Evolutionary conservation across 129 eudicot genomes (phyloP).

Genomic region (Flaveria linearis): DNA sequence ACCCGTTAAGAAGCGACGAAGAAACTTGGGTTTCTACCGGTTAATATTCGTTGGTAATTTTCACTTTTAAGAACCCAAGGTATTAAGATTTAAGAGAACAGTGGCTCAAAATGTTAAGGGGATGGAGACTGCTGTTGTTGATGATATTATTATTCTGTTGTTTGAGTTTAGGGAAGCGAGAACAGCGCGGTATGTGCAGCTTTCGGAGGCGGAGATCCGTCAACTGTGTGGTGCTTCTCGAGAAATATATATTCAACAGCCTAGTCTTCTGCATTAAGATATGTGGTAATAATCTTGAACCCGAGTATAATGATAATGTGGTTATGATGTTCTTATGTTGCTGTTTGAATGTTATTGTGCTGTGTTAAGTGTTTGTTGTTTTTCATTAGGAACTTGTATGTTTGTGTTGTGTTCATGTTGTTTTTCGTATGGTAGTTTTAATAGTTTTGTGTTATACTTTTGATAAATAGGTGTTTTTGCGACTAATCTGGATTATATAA

Average conservation of each 20-base stretch:
- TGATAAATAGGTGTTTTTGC: background rate
- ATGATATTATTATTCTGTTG: too few relatives aligned
- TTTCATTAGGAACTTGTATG: background rate
- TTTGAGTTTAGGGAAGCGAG: too few relatives aligned
- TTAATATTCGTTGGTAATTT: background rate
- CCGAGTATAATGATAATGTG: background rate
- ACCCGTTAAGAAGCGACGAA: conserved; percentile 19
- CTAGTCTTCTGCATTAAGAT: too few relatives aligned
- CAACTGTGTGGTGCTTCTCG: too few relatives aligned
- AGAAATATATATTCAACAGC: too few relatives aligned
- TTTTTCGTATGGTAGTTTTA: background rate
- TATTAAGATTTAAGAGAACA: conserved; percentile 14
- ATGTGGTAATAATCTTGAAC: background rate
- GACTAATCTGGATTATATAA: background rate
- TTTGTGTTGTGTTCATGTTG: background rate
- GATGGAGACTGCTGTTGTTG: conserved; percentile 45
- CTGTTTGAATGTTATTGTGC: background rate
- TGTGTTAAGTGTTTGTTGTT: conserved; percentile 10
- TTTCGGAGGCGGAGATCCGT: too few relatives aligned
- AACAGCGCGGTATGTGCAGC: too few relatives aligned
- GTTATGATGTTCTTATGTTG: too few relatives aligned
- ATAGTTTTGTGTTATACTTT: background rate
- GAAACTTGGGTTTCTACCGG: background rate
- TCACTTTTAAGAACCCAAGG: background rate
- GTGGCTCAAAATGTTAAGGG: conserved; percentile 39